These are phyloP conservation scores for Phyllosticta paracitricarpa DNA, from an alignment of 2,329 filamentous ascomycete species.

Conservation along the genomic window DNA sequence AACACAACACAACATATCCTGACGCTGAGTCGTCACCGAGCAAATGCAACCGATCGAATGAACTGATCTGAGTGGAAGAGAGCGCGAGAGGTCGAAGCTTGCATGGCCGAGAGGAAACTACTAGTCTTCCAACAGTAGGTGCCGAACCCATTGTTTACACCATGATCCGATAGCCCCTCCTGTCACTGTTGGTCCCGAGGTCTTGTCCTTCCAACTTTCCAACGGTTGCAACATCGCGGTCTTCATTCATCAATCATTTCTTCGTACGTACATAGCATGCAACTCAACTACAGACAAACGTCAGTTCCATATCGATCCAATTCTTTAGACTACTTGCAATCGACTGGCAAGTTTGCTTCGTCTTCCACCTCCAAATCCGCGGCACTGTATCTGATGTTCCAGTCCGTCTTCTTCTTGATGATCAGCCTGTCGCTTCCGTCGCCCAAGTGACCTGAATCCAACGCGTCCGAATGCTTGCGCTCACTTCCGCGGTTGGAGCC, in stretches of 20 bases:
- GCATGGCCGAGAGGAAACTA: too few species aligned
- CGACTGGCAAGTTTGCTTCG: neutral
- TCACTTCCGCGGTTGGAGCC: neutral
- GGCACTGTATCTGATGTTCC: neutral
- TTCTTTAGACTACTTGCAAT: neutral
- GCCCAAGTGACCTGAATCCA: neutral
- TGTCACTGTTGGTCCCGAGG: too few species aligned
- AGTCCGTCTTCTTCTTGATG: neutral
- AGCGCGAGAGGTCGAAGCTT: too few species aligned
- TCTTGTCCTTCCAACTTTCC: too few species aligned
- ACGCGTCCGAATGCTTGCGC: neutral
- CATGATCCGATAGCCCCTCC: too few species aligned
- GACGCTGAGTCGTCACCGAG: neutral
- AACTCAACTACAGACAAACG: neutral
- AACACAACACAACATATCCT: neutral
- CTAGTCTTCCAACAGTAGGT: too few species aligned
- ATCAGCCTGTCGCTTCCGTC: neutral
- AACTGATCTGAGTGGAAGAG: too few species aligned
- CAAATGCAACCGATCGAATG: too few species aligned
- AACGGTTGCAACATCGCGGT: neutral
- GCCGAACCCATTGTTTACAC: too few species aligned
- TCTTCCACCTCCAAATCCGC: neutral
- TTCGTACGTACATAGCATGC: neutral
- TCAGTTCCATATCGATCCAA: neutral
- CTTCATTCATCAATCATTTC: neutral